These are phyloP conservation scores for Parastagonospora avenae DNA, from an alignment of 2,329 filamentous ascomycete species.

Conservation along the genomic window DNA sequence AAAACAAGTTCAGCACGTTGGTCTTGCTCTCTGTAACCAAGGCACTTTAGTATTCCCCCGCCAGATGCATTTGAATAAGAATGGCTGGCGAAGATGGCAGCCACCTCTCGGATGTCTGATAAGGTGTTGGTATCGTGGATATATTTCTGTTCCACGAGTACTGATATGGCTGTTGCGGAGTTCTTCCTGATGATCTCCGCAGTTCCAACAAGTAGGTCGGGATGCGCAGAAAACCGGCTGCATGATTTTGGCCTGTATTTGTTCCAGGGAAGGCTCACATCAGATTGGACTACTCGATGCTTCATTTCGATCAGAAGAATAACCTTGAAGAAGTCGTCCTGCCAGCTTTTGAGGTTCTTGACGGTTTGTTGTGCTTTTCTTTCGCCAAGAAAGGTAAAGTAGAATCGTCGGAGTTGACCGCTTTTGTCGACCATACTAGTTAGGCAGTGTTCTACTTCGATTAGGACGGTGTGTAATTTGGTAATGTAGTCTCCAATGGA, in stretches of 20 bases:
- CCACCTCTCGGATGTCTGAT: background rate
- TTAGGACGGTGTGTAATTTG: background rate
- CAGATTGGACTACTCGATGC: background rate
- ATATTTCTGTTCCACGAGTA: background rate
- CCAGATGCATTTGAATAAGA: background rate
- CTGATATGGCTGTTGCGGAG: background rate
- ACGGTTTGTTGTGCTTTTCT: background rate
- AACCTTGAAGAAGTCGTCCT: background rate
- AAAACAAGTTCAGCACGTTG: background rate
- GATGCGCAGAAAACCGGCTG: background rate
- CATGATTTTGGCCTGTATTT: background rate
- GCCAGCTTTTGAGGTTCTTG: background rate
- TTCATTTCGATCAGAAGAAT: background rate
- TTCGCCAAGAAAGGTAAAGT: background rate
- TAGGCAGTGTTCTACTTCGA: background rate
- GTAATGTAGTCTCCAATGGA: background rate
- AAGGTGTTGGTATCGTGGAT: background rate
- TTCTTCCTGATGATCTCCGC: background rate
- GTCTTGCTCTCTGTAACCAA: background rate
- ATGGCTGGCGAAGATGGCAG: background rate
- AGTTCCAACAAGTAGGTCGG: background rate
- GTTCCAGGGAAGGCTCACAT: background rate
- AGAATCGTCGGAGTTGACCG: background rate
- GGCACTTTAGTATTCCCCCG: background rate
- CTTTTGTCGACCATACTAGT: background rate